Conservation (phyloP, 2,329 filamentous ascomycete species). For the Verticillium longisporum region DNA sequence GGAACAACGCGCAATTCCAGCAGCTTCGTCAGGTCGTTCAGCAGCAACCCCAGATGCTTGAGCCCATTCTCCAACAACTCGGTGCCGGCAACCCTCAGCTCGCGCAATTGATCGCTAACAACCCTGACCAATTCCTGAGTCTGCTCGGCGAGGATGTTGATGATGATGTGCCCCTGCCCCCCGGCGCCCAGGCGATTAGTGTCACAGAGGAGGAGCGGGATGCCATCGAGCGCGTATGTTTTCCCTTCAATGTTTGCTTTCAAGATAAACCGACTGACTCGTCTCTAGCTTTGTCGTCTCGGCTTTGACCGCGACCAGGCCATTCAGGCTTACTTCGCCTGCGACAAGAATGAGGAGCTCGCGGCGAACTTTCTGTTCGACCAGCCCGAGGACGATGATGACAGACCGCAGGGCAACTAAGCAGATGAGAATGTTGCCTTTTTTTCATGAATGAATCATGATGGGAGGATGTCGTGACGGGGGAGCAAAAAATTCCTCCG, state of each 20-base stretch:
- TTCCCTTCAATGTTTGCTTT: too few relatives aligned
- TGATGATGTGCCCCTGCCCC: conserved; percentile 76
- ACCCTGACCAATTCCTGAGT: conserved; percentile 89
- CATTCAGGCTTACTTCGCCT: conserved; percentile 97
- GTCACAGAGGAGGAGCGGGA: conserved; percentile 96
- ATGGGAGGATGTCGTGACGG: background rate
- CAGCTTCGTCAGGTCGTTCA: conserved; percentile 95
- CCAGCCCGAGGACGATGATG: conserved; percentile 79
- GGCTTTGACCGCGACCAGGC: conserved; percentile 90
- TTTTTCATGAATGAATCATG: background rate
- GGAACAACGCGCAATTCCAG: conserved; percentile 95
- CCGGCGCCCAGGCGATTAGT: conserved; percentile 80
- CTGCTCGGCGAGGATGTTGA: conserved; percentile 83
- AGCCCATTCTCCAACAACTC: conserved; percentile 94
- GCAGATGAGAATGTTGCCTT: too few relatives aligned
- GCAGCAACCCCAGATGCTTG: conserved; percentile 96
- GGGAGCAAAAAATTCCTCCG: background rate
- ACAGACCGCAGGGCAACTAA: conserved; percentile 3
- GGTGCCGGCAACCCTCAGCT: conserved; percentile 92
- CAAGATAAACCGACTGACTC: background rate
- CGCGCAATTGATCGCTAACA: conserved; percentile 82
- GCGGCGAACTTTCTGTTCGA: conserved; percentile 98
- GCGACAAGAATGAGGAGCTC: conserved; percentile 98
- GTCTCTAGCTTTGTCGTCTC: conserved; percentile 75
- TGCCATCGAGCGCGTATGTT: conserved; percentile 81